Base-by-base conservation (phyloP, 1,139 yeast genomes). In the Sugiyamaella japonica region DNA sequence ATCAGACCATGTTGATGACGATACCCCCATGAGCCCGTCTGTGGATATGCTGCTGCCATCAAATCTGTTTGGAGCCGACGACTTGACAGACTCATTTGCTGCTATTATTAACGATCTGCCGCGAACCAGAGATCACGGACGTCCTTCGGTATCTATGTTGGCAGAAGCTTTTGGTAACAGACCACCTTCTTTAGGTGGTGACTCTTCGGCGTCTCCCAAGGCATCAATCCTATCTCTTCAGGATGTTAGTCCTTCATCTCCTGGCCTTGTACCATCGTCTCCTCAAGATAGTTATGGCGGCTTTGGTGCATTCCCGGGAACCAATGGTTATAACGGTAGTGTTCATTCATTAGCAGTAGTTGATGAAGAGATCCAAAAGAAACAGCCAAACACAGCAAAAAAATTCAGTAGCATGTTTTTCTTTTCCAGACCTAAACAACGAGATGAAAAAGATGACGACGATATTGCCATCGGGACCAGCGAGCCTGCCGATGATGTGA, bases 1-100 rank as follows among this genome's bases (percentile, higher is more conserved):
- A n/a, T 34, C 37, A 7, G 28, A 23, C 16, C 15, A n/a, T 36
- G 13, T 32, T 36, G 41, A 32, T 20, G 53, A 40, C 23, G 63
- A 61, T 1, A 56, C 45, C 2, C 59, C 62, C 25, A 51, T 61
- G 54, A 66, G 67, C 48, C 70, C 70, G 8, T 61, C 69, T 1
- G 68, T 67, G 2, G 65, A 69, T 48, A 59, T 62, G 61, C 59
- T 68, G 7, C 56, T 68, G 34, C 71, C 71, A 12, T 65, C 71
- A n/a, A 66, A 68, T 43, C 48, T 69, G 41, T 66, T 69, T 51
- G 68, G 65, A 2, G 58, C 66, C 8, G 71, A 68, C 45, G 71
- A 67, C 41, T 34, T 65, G 40, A 56, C 61, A 9, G 66, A 63
- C 12, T 59, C 67, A 2, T 55, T 63, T 50, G 61, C 65, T 8